Conservation (phyloP, 352 stramenopile species). For the Phytophthora pinifolia region DNA sequence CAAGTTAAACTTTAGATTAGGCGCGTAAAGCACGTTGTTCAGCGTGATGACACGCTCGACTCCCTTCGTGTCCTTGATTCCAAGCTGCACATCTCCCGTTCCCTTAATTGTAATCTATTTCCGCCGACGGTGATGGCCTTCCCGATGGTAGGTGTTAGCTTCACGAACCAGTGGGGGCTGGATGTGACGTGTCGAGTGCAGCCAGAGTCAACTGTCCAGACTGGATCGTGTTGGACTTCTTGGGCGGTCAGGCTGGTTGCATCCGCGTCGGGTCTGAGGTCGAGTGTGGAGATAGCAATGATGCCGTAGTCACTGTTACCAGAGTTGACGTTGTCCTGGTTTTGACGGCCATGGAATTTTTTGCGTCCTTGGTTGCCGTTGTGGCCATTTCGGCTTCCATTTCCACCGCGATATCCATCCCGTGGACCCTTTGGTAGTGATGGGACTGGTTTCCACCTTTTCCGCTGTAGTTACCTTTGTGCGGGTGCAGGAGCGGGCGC, state of each 20-base stretch:
- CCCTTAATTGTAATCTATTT: too few species aligned
- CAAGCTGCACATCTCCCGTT: too few species aligned
- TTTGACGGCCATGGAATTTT: conserved; percentile 2
- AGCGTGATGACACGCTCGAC: conserved; percentile 2
- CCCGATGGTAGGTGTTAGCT: neutral
- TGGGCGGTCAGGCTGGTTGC: neutral
- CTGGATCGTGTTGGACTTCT: neutral
- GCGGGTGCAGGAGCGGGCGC: neutral
- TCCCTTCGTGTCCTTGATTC: too few species aligned
- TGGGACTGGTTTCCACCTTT: neutral
- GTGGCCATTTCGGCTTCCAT: too few species aligned
- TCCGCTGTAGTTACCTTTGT: conserved; percentile 2
- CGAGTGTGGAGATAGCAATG: conserved; percentile 8
- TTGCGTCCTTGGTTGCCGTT: conserved; percentile 3
- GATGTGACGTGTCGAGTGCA: conserved; percentile 9
- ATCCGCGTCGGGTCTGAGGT: too few species aligned
- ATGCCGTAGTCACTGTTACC: conserved; percentile 6
- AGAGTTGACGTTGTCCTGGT: neutral
- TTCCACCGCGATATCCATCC: neutral
- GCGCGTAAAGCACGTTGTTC: conserved; percentile 9
- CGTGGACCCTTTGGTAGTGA: too few species aligned
- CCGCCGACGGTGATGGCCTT: conserved; percentile 19
- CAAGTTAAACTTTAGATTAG: conserved; percentile 10
- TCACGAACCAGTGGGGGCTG: conserved; percentile 11
- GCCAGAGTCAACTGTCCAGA: conserved; percentile 16